Evolutionary conservation across 148 eudicot species (phyloP).

Genomic region (Rhododendron williamsianum): DNA sequence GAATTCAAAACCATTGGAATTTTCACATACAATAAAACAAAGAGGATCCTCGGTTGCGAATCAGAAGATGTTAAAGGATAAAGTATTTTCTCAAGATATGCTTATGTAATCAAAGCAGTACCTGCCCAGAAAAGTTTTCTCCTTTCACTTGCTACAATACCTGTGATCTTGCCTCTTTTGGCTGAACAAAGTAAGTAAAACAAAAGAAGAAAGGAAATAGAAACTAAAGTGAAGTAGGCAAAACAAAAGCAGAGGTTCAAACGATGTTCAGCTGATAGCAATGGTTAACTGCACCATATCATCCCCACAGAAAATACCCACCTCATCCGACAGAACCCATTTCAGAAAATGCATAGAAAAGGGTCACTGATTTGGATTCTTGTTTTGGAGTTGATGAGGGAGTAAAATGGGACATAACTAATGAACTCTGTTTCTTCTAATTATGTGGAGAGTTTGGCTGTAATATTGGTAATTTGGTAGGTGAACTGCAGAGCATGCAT

Average conservation of each 20-base stretch:
- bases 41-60: not conserved
- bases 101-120: not conserved
- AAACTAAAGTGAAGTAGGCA: conserved; percentile 14
- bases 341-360: not conserved
- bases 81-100: conserved; percentile 4
- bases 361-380: not conserved
- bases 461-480: conserved; percentile 44
- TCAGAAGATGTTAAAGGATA: conserved; percentile 5
- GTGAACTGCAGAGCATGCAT: conserved; percentile 64
- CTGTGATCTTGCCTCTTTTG: conserved; percentile 9
- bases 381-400: not conserved
- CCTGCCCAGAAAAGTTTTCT: conserved; percentile 5
- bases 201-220: conserved; percentile 15
- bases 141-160: not conserved
- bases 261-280: conserved; percentile 21
- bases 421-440: not conserved
- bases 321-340: not conserved
- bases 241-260: conserved; percentile 24
- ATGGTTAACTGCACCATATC: conserved; percentile 19
- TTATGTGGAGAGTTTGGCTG: conserved; percentile 5
- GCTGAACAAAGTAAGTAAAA: conserved; percentile 13
- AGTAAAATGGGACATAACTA: not conserved
- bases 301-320: not conserved
- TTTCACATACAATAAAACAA: not conserved
- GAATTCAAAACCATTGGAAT: not conserved